Evolutionary conservation across 129 eudicot species (phyloP), one percentile per base, ranked within the genome.

Genomic region (Centella asiatica): DNA sequence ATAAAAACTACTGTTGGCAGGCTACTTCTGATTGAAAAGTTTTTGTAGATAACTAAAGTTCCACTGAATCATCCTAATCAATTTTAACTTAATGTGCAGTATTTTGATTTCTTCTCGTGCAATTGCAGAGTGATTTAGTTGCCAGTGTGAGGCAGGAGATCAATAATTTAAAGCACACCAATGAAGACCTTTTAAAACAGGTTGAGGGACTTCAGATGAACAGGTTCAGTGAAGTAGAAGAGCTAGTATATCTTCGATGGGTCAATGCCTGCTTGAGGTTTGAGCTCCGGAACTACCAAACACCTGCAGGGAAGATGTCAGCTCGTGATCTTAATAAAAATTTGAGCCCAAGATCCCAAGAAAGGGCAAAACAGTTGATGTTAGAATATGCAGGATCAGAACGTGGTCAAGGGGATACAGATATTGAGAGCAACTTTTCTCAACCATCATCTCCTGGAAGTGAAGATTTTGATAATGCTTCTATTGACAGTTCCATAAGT

Each of bases 131-230:
- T 37, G 97, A 86, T 65, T 78, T 86, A 94, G 97, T 90, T 62
- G 85, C 94, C 6, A 54, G 76, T 49, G 95, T 81, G 26, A 84
- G 94, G 78, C 95, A 90, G 68, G 97, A 90, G 70, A 87, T 82
- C 23, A 88, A 76, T 46, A 76, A 70, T 56, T 74, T 93, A 57
- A 74, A 69, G 64, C 96, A 78, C 65, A 65, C 89, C 63, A 93
- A 93, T 52, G 96, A 88, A 32, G 99, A 93, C 72, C 81, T 93
- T 22, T 80, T 72, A 45, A 93, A 88, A 66, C 99, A 93, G 77
- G 99, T 93, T 33, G 99, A 93, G 58, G 99, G 96, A 33, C 99
- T 93, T 60, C 99, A 93, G 52, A 82, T 88, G 95, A 93, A 88
- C 78, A 76, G 99, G 51, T 93, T 93, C 69, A 88, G 96, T 72